Evolutionary conservation across 2,329 filamentous ascomycete genomes (phyloP).

Genomic region (Cladosporium sp.): DNA sequence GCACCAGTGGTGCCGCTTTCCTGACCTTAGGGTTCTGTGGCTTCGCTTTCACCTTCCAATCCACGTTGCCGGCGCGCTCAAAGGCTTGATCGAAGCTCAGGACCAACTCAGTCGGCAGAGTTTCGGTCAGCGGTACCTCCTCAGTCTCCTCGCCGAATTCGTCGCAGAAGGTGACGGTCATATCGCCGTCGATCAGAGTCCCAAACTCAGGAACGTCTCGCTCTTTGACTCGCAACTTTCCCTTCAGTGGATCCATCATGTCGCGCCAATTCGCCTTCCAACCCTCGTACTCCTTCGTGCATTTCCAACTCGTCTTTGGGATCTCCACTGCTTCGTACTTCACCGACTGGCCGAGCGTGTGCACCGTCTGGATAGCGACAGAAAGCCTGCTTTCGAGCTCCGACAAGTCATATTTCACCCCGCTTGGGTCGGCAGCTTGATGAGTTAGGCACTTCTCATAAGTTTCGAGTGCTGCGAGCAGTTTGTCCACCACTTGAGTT

Average conservation of each 20-base stretch:
- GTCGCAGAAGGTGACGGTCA: constrained; percentile 3
- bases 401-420: constrained; percentile 8
- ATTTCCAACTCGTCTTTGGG: constrained; percentile 1
- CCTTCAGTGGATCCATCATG: not conserved
- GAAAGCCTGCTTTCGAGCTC: not conserved
- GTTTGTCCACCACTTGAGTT: constrained; percentile 8
- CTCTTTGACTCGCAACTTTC: constrained; percentile 7
- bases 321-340: not conserved
- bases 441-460: constrained; percentile 13
- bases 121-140: not conserved
- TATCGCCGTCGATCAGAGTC: not conserved
- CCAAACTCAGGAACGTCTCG: not conserved
- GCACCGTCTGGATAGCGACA: not conserved
- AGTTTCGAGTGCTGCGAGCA: not conserved
- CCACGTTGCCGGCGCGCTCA: not conserved
- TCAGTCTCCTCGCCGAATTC: not conserved
- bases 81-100: not conserved
- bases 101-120: not conserved
- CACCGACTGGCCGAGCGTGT: not conserved
- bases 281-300: constrained; percentile 1
- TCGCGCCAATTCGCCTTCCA: not conserved
- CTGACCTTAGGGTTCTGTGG: not conserved
- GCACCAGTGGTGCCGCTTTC: not conserved
- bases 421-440: not conserved
- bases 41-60: not conserved